Conservation (phyloP, 2,329 filamentous ascomycete species). For the Moelleriella libera region DNA sequence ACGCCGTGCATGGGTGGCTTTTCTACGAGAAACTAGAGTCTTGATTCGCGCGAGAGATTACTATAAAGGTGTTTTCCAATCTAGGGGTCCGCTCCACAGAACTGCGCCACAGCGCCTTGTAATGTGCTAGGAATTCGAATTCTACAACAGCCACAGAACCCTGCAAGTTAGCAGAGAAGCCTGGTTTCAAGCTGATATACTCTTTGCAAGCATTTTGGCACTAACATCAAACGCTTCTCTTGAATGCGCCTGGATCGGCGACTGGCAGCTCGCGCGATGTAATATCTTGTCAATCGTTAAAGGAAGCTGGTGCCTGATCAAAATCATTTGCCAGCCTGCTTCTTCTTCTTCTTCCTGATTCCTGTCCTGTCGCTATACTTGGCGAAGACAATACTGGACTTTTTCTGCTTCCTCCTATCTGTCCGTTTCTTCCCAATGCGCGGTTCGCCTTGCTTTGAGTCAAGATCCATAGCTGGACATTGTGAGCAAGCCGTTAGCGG, state of each 20-base stretch:
- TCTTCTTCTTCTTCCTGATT: constrained; percentile 25
- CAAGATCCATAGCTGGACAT: constrained; percentile 40
- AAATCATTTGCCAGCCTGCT: no score
- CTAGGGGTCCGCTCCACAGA: background rate
- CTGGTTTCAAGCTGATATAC: no score
- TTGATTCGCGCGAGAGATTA: background rate
- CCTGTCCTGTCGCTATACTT: constrained; percentile 39
- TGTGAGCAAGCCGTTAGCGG: background rate
- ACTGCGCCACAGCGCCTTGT: background rate
- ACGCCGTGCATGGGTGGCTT: no score
- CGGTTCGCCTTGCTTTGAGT: constrained; percentile 26
- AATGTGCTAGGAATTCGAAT: background rate
- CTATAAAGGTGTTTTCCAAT: background rate
- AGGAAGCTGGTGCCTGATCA: no score
- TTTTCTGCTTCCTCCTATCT: constrained; percentile 42
- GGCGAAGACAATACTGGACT: constrained; percentile 43
- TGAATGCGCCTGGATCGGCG: no score
- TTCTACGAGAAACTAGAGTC: no score
- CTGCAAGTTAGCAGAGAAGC: no score
- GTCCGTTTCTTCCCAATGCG: constrained; percentile 34
- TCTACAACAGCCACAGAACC: no score
- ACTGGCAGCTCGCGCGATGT: no score
- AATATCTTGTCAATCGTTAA: no score
- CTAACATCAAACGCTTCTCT: no score
- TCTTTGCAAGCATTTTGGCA: no score